These are phyloP conservation scores for Globisporangium echinulatum DNA, from an alignment of 352 stramenopile genomes.

Conservation along the genomic window DNA sequence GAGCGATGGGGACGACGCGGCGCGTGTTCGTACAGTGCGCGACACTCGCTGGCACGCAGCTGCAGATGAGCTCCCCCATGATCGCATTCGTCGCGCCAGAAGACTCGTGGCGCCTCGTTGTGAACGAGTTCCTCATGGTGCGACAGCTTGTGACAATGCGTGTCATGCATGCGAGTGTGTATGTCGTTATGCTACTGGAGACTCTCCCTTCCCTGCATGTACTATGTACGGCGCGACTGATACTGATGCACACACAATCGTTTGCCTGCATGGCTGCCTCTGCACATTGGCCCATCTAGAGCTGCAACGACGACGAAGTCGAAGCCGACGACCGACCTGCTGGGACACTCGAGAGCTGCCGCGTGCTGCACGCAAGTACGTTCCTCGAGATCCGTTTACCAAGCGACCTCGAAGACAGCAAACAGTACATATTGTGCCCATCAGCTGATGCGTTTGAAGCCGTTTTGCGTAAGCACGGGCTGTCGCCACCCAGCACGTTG, in stretches of 20 bases:
- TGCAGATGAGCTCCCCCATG: constrained; percentile 30
- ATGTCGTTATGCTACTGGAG: too few relatives aligned
- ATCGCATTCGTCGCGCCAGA: constrained; percentile 61
- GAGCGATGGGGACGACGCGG: constrained; percentile 35
- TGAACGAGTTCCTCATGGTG: constrained; percentile 83
- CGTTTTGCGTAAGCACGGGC: constrained; percentile 39
- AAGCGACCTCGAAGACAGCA: constrained; percentile 47
- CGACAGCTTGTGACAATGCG: neutral
- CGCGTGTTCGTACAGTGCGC: constrained; percentile 73
- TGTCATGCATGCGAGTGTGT: neutral
- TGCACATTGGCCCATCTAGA: constrained; percentile 20
- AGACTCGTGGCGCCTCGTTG: constrained; percentile 51
- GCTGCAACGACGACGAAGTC: constrained; percentile 70
- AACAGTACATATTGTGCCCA: constrained; percentile 70
- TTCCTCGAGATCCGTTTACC: constrained; percentile 34
- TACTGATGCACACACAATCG: neutral
- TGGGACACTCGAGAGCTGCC: constrained; percentile 49
- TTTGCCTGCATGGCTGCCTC: neutral
- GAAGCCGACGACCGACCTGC: constrained; percentile 48
- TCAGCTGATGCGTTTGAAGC: constrained; percentile 25
- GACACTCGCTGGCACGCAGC: constrained; percentile 18
- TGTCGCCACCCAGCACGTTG: constrained; percentile 17
- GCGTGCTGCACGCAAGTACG: constrained; percentile 47
- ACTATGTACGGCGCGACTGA: neutral
- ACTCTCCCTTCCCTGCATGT: neutral